These are phyloP conservation scores for Adansonia madagascariensis DNA, from an alignment of 441 rosid species.

Conservation along the genomic window DNA sequence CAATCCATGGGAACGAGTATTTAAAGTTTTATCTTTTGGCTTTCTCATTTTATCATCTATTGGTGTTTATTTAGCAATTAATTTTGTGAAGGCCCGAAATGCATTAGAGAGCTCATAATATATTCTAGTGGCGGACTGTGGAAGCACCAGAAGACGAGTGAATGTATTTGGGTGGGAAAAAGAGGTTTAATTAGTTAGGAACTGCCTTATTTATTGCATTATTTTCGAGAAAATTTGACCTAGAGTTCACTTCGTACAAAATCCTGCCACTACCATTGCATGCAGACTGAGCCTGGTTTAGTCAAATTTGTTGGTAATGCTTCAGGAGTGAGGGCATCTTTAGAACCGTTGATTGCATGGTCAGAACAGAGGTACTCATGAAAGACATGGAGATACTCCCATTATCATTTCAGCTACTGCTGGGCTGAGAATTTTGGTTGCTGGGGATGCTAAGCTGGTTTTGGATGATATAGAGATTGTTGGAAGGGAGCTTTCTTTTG, in stretches of 20 bases:
- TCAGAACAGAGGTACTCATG: conserved; percentile 49
- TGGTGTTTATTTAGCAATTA: conserved; percentile 37
- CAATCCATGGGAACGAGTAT: conserved; percentile 26
- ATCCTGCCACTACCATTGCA: conserved; percentile 59
- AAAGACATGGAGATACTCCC: conserved; percentile 51
- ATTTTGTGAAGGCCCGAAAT: conserved; percentile 21
- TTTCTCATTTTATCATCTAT: conserved; percentile 31
- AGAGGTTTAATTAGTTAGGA: conserved; percentile 27
- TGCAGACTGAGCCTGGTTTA: conserved; percentile 68
- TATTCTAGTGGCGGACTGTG: conserved; percentile 64
- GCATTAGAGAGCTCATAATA: conserved; percentile 31
- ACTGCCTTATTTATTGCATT: conserved; percentile 47
- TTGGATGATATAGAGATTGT: conserved; percentile 51
- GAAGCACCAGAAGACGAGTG: conserved; percentile 67
- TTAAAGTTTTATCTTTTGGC: conserved; percentile 28
- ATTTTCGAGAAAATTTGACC: conserved; percentile 44
- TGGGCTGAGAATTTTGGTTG: conserved; percentile 51
- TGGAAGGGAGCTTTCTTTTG: conserved; percentile 44
- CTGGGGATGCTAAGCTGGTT: conserved; percentile 43
- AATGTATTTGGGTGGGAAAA: conserved; percentile 54
- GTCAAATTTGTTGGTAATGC: conserved; percentile 56
- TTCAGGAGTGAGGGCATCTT: conserved; percentile 48
- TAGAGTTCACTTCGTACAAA: conserved; percentile 22
- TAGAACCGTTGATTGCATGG: conserved; percentile 52
- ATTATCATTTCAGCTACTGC: conserved; percentile 65